These are phyloP conservation scores for Aspergillus tanneri DNA, from an alignment of 2,329 filamentous ascomycete genomes.

Conservation along the genomic window DNA sequence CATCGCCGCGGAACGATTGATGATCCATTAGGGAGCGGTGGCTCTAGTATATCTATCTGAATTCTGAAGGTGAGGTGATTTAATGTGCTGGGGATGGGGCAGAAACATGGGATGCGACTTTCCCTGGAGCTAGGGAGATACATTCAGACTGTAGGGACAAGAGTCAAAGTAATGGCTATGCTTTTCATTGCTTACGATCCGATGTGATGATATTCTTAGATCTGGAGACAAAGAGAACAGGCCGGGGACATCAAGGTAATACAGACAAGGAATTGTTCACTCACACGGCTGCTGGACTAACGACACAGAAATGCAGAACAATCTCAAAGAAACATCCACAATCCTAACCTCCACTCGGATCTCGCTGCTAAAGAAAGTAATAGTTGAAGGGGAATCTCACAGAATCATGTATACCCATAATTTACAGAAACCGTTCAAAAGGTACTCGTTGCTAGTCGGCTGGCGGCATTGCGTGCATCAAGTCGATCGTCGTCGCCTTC, in stretches of 20 bases:
- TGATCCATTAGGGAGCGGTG: neutral
- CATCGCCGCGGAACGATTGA: slow-evolving; percentile 1
- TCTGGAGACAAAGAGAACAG: too few species aligned
- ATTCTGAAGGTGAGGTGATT: slow-evolving; percentile 44
- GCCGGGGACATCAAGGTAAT: too few species aligned
- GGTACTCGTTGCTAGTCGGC: slow-evolving; percentile 87
- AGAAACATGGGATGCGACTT: neutral
- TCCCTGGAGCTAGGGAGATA: slow-evolving; percentile 21
- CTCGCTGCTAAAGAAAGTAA: slow-evolving; percentile 9
- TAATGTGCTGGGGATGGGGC: slow-evolving; percentile 37
- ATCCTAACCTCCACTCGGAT: neutral
- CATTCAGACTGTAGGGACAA: slow-evolving; percentile 21
- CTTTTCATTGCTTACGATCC: too few species aligned
- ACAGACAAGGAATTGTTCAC: too few species aligned
- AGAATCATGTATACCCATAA: slow-evolving; percentile 33
- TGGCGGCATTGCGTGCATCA: slow-evolving; percentile 93
- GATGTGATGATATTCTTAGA: neutral
- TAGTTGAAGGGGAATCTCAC: slow-evolving; percentile 32
- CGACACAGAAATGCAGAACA: neutral
- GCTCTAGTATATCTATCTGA: slow-evolving; percentile 46
- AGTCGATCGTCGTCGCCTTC: slow-evolving; percentile 85
- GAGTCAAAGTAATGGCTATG: too few species aligned
- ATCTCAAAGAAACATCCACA: neutral
- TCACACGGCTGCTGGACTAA: neutral
- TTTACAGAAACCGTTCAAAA: slow-evolving; percentile 59